Conservation (phyloP, 768 basidiomycete species). For the Dioszegia hungarica region DNA sequence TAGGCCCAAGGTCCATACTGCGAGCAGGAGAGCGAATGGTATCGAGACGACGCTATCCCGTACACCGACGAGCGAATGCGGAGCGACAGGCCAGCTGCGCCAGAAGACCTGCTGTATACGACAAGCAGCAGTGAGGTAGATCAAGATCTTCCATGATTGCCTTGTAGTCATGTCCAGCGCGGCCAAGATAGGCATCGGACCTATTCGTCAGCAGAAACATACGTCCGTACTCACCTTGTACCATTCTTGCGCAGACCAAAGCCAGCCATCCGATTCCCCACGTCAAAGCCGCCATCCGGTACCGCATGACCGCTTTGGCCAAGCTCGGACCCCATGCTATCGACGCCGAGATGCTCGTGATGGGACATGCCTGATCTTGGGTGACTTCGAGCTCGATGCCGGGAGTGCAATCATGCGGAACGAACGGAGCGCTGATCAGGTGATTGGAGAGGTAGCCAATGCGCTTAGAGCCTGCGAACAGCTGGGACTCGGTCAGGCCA, state of each 20-base stretch:
- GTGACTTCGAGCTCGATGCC: constrained; percentile 27
- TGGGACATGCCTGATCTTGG: constrained; percentile 52
- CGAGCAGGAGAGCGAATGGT: not conserved
- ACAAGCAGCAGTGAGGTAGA: not conserved
- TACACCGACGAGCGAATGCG: not conserved
- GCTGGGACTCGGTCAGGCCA: not conserved
- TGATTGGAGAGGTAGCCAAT: not conserved
- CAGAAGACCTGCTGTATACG: not conserved
- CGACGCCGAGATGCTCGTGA: constrained; percentile 53
- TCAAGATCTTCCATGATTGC: not conserved
- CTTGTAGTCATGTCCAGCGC: not conserved
- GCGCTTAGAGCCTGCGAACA: not conserved
- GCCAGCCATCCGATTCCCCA: constrained; percentile 62
- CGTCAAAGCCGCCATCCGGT: constrained; percentile 63
- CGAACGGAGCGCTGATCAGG: not conserved
- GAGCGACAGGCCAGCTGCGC: not conserved
- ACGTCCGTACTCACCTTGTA: not conserved
- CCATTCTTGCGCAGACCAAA: not conserved
- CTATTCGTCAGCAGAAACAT: too few relatives aligned
- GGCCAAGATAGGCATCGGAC: not conserved
- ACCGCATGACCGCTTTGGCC: constrained; percentile 68
- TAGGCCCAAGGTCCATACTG: not conserved
- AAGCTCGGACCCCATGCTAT: constrained; percentile 69
- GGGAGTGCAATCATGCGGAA: not conserved
- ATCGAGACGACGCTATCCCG: not conserved